Percentiles rank a stretch among this genome's conserved stretches.
phyloP scores from a whole-genome alignment of 139 green algal species.

The Edaphochlamys debaryana region DNA sequence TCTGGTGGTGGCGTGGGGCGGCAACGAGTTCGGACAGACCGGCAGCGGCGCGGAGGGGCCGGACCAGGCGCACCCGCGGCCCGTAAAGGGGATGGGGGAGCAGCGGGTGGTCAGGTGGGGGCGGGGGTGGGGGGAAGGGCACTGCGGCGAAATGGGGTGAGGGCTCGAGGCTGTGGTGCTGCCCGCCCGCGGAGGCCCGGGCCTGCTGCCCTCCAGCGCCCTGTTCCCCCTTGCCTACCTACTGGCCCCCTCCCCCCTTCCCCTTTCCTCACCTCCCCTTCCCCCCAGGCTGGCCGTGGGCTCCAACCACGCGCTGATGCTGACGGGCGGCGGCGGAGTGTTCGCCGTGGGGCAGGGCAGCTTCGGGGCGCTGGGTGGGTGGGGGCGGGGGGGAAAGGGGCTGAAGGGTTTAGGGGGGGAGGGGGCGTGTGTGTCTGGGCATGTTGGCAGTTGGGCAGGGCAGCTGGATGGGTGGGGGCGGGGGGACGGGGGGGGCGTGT shows the following conservation, averaged over 20 bases:
- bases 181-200: too few species aligned
- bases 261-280: background rate
- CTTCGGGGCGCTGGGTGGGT: conserved; percentile 69
- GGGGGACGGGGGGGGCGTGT: too few species aligned
- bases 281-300: conserved; percentile 65
- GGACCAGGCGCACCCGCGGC: conserved; percentile 39
- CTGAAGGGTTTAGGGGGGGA: too few species aligned
- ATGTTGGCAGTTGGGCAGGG: too few species aligned
- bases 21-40: conserved; percentile 73
- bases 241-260: background rate
- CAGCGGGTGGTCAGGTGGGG: conserved; percentile 38
- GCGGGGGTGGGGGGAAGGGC: background rate
- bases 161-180: too few species aligned
- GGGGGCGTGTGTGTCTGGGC: too few species aligned
- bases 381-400: too few species aligned
- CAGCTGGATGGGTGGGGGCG: too few species aligned
- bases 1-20: conserved; percentile 28
- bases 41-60: conserved; percentile 49
- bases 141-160: too few species aligned
- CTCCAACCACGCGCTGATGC: conserved; percentile 63
- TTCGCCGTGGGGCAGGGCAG: conserved; percentile 71
- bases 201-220: too few species aligned
- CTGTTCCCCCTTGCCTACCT: too few species aligned
- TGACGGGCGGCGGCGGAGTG: conserved; percentile 63
- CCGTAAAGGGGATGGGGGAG: background rate